Conservation (phyloP, 2,329 filamentous ascomycete species). For the Aspergillus sp. region DNA sequence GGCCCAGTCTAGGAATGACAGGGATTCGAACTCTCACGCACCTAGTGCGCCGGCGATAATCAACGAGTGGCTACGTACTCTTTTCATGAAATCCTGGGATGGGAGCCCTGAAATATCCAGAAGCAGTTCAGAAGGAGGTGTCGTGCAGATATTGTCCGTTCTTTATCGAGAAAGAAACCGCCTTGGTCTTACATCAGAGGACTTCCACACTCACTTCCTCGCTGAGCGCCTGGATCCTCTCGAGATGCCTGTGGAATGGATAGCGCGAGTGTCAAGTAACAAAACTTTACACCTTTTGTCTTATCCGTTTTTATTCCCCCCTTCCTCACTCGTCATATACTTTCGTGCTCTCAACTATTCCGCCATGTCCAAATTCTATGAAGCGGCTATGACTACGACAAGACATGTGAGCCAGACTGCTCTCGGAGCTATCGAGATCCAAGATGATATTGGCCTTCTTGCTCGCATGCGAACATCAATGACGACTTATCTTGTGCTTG, state of each 20-base stretch:
- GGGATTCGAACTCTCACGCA: slow-evolving; percentile 11
- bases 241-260: slow-evolving; percentile 72
- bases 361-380: slow-evolving; percentile 77
- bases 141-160: slow-evolving; percentile 69
- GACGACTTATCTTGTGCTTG: slow-evolving; percentile 68
- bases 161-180: slow-evolving; percentile 71
- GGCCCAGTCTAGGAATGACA: slow-evolving; percentile 6
- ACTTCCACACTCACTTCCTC: slow-evolving; percentile 75
- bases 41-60: slow-evolving; percentile 35
- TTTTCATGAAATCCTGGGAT: slow-evolving; percentile 79
- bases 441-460: slow-evolving; percentile 62
- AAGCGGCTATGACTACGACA: slow-evolving; percentile 58
- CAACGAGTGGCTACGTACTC: slow-evolving; percentile 54
- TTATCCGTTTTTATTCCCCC: slow-evolving; percentile 76
- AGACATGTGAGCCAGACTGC: slow-evolving; percentile 48
- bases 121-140: slow-evolving; percentile 72
- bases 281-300: slow-evolving; percentile 73
- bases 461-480: slow-evolving; percentile 66
- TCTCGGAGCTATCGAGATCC: slow-evolving; percentile 43
- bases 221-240: slow-evolving; percentile 73
- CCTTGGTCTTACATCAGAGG: slow-evolving; percentile 64
- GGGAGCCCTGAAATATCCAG: slow-evolving; percentile 68
- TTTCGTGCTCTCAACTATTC: slow-evolving; percentile 88
- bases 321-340: slow-evolving; percentile 71
- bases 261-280: slow-evolving; percentile 59